These are phyloP conservation scores for Ramalina intermedia DNA, from an alignment of 495 filamentous ascomycete genomes.

Conservation along the genomic window DNA sequence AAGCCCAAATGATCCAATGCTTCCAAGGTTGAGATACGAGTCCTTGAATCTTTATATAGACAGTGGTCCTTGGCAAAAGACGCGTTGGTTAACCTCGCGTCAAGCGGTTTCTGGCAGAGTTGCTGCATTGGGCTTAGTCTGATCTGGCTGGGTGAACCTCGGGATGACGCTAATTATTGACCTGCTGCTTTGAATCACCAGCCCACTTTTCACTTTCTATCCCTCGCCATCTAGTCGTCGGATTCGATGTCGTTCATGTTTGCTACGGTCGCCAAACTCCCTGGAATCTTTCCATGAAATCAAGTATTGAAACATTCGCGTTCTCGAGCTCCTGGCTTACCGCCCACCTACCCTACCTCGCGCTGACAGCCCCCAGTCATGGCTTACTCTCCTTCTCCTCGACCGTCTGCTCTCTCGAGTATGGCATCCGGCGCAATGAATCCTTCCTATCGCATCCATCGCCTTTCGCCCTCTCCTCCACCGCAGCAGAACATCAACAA, in stretches of 20 bases:
- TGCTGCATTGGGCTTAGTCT: no score
- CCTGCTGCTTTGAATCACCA: neutral
- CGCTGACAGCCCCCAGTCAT: conserved; percentile 1
- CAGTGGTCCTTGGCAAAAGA: no score
- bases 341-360: neutral
- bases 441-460: conserved; percentile 5
- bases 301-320: neutral
- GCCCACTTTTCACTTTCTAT: neutral
- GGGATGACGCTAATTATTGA: no score
- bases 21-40: no score
- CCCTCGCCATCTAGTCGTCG: neutral
- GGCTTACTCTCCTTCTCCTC: conserved; percentile 17
- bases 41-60: no score
- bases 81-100: no score
- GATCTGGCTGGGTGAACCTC: no score
- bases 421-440: neutral
- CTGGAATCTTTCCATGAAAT: neutral
- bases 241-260: neutral
- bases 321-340: neutral
- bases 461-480: conserved; percentile 13
- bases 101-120: no score
- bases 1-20: no score
- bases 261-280: neutral
- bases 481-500: conserved; percentile 49
- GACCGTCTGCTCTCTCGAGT: neutral